Percentiles rank a stretch among this genome's conserved stretches.
Conservation (phyloP, 108 stramenopile genomes). For the Conticribra guillardii region DNA sequence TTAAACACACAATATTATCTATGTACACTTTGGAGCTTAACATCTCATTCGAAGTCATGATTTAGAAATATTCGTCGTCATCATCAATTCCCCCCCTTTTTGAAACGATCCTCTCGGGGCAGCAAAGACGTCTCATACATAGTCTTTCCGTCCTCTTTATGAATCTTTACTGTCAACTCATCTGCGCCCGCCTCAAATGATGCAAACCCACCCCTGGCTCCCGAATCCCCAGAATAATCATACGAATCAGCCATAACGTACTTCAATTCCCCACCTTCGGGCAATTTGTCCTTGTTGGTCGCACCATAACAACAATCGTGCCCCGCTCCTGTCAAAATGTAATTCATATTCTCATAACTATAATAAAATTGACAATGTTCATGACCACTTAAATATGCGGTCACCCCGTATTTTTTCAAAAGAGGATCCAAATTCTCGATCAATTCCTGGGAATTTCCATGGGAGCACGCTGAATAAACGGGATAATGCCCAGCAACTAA, state of each 20-base stretch:
- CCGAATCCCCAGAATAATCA: slow-evolving; percentile 30
- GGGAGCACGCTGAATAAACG: slow-evolving; percentile 50
- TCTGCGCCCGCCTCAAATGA: slow-evolving; percentile 33
- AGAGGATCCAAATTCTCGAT: slow-evolving; percentile 47
- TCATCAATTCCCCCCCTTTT: no score
- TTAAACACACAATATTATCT: background rate
- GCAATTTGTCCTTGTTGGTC: slow-evolving; percentile 14
- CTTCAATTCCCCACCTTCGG: slow-evolving; percentile 31
- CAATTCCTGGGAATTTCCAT: slow-evolving; percentile 51
- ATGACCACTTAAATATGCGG: slow-evolving; percentile 59
- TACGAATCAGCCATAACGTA: slow-evolving; percentile 31
- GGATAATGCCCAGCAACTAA: slow-evolving; percentile 63
- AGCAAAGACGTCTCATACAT: slow-evolving; percentile 27
- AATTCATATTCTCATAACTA: slow-evolving; percentile 40
- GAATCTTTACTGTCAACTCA: slow-evolving; percentile 28
- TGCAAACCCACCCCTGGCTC: slow-evolving; percentile 40
- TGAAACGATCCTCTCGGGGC: slow-evolving; percentile 24
- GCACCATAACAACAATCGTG: slow-evolving; percentile 54
- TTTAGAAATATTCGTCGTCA: no score
- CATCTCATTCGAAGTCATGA: no score
- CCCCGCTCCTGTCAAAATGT: slow-evolving; percentile 52
- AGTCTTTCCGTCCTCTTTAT: slow-evolving; percentile 36
- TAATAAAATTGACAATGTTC: slow-evolving; percentile 61
- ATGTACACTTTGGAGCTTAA: no score
- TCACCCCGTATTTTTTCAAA: slow-evolving; percentile 51